phyloP scores from a whole-genome alignment of 768 basidiomycete species.

The Arthromyces matolae region DNA sequence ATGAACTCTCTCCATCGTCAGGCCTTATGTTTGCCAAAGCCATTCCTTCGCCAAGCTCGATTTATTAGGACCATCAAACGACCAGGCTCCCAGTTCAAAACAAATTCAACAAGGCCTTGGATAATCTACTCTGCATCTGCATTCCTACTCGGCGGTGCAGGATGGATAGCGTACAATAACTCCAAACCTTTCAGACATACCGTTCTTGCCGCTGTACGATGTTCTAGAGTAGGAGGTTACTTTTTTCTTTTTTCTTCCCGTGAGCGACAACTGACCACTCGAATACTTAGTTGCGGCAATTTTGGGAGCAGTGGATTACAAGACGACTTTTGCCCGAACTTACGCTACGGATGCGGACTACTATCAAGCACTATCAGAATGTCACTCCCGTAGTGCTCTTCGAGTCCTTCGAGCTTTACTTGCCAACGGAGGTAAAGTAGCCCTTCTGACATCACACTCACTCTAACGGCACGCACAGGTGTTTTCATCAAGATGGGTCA shows the following conservation, averaged over 20 bases:
- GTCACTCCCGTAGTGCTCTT: slow-evolving; percentile 80
- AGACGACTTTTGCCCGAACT: slow-evolving; percentile 53
- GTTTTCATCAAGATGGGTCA: slow-evolving; percentile 91
- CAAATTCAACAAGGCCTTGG: slow-evolving; percentile 23
- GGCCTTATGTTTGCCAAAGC: slow-evolving; percentile 8
- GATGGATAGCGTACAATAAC: slow-evolving; percentile 57
- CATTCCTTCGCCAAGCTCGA: slow-evolving; percentile 5
- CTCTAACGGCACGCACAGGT: slow-evolving; percentile 34
- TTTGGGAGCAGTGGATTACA: slow-evolving; percentile 67
- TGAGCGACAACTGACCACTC: slow-evolving; percentile 19
- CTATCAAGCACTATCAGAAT: slow-evolving; percentile 60
- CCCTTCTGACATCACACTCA: not conserved
- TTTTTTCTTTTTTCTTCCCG: slow-evolving; percentile 18
- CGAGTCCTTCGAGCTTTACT: slow-evolving; percentile 80
- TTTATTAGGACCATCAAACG: slow-evolving; percentile 8
- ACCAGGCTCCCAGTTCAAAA: not conserved
- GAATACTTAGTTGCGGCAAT: slow-evolving; percentile 53
- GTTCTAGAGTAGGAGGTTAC: slow-evolving; percentile 72
- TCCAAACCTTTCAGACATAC: slow-evolving; percentile 74
- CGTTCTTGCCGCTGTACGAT: slow-evolving; percentile 69
- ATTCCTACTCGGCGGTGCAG: slow-evolving; percentile 32
- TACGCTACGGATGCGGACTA: slow-evolving; percentile 51
- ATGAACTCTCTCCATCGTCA: slow-evolving; percentile 20
- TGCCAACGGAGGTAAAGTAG: slow-evolving; percentile 72
- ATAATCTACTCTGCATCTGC: slow-evolving; percentile 34